Evolutionary conservation across 1,284 basidiomycete species (phyloP).

Genomic region (Grifola frondosa): DNA sequence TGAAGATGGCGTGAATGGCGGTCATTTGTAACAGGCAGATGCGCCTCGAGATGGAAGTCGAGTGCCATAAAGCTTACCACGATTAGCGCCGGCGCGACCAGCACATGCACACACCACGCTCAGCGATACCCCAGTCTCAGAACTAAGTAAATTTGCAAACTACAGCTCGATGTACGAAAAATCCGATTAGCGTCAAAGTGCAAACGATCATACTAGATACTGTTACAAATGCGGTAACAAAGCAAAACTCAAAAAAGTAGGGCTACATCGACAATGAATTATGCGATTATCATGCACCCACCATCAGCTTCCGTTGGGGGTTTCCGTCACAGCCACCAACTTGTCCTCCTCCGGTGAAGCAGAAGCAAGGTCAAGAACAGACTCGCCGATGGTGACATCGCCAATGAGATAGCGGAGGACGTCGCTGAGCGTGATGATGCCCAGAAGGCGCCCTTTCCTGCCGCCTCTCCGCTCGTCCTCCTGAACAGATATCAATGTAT

Average conservation of each 20-base stretch:
- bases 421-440: slow-evolving; percentile 90
- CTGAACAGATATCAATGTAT: slow-evolving; percentile 35
- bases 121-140: too few relatives aligned
- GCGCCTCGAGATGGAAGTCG: too few relatives aligned
- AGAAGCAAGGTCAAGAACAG: too few relatives aligned
- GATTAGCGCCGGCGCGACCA: too few relatives aligned
- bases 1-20: slow-evolving; percentile 71
- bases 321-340: neutral
- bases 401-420: slow-evolving; percentile 88
- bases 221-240: slow-evolving; percentile 22
- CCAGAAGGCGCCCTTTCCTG: slow-evolving; percentile 82
- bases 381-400: slow-evolving; percentile 48
- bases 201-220: slow-evolving; percentile 7
- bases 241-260: slow-evolving; percentile 20
- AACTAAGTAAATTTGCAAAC: neutral
- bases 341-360: slow-evolving; percentile 4
- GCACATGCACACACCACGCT: too few relatives aligned
- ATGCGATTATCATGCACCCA: slow-evolving; percentile 1
- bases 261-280: slow-evolving; percentile 24
- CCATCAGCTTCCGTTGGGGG: slow-evolving; percentile 4
- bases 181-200: too few relatives aligned
- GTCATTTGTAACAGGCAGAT: too few relatives aligned
- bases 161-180: neutral
- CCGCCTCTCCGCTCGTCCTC: slow-evolving; percentile 75
- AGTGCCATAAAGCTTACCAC: too few relatives aligned